Conservation (phyloP, 768 basidiomycete genomes). For the Calocybe gangraenosa region DNA sequence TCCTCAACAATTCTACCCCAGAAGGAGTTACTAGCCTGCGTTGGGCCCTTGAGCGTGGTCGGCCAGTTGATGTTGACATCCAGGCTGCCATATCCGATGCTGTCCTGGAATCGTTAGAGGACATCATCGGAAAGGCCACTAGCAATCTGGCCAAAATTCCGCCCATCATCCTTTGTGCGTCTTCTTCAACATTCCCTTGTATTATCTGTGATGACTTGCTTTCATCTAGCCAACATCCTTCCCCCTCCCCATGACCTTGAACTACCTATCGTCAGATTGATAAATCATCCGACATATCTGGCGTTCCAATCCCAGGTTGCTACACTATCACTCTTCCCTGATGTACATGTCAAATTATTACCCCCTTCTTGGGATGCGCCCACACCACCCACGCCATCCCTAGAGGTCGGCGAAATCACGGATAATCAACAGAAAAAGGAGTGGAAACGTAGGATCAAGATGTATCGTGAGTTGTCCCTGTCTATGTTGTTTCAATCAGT, state of each 20-base stretch:
- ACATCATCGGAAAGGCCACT: conserved; percentile 63
- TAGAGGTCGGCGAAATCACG: conserved; percentile 29
- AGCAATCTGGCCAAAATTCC: conserved; percentile 39
- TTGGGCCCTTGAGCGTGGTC: conserved; percentile 62
- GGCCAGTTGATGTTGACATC: conserved; percentile 70
- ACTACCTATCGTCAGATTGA: conserved; percentile 71
- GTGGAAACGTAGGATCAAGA: conserved; percentile 72
- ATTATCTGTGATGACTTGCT: conserved; percentile 5
- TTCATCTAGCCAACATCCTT: conserved; percentile 61
- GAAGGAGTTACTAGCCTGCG: conserved; percentile 50
- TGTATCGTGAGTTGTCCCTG: conserved; percentile 64
- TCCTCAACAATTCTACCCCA: conserved; percentile 47
- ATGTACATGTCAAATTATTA: conserved; percentile 66
- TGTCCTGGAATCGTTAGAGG: conserved; percentile 63
- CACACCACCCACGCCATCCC: conserved; percentile 43
- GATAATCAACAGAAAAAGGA: conserved; percentile 55
- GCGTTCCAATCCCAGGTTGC: conserved; percentile 71
- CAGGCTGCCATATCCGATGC: conserved; percentile 49
- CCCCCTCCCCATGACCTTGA: conserved; percentile 74
- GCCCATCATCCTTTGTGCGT: conserved; percentile 67
- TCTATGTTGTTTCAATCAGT: not conserved
- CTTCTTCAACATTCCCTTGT: conserved; percentile 1
- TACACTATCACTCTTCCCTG: conserved; percentile 70
- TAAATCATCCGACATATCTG: conserved; percentile 72
- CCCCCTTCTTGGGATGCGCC: conserved; percentile 73